These are phyloP conservation scores for Naganishia sp. DNA, from an alignment of 1,284 basidiomycete species.

Conservation along the genomic window DNA sequence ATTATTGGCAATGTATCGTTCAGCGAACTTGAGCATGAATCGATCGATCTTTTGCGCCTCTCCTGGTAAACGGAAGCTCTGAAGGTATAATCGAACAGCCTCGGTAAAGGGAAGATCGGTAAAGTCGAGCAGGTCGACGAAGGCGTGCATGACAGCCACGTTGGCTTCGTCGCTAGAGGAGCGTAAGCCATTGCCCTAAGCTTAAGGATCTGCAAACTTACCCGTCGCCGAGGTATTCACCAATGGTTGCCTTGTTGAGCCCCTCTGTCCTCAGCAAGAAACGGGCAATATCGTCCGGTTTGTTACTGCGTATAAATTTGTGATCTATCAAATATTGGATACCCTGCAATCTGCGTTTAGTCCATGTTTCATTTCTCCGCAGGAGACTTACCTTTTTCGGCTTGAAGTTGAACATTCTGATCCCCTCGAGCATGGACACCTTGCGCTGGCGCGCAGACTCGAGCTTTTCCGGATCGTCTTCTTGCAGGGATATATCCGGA, in stretches of 20 bases:
- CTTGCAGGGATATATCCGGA: conserved; percentile 61
- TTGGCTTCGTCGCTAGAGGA: conserved; percentile 73
- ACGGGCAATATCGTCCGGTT: conserved; percentile 77
- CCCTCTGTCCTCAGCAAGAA: conserved; percentile 92
- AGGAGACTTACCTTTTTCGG: conserved; percentile 70
- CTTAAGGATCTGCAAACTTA: conserved; percentile 53
- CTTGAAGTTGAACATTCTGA: conserved; percentile 98
- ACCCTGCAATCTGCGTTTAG: conserved; percentile 59
- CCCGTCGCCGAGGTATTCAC: conserved; percentile 97
- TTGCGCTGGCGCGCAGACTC: conserved; percentile 98
- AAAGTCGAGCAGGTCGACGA: conserved; percentile 88
- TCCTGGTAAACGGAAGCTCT: conserved; percentile 91
- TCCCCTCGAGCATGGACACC: conserved; percentile 89
- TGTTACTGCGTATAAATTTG: conserved; percentile 78
- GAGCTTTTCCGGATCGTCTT: conserved; percentile 88
- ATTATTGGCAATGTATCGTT: conserved; percentile 87
- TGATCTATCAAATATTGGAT: conserved; percentile 85
- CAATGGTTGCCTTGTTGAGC: conserved; percentile 92
- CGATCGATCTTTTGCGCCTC: conserved; percentile 97
- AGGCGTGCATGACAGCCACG: conserved; percentile 91
- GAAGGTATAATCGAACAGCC: conserved; percentile 81
- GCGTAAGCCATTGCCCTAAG: conserved; percentile 33
- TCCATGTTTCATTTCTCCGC: background rate
- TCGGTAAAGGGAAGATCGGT: conserved; percentile 77
- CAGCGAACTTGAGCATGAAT: conserved; percentile 98